phyloP scores from a whole-genome alignment of 768 basidiomycete species.

The Pleurotus salmoneostramineus region DNA sequence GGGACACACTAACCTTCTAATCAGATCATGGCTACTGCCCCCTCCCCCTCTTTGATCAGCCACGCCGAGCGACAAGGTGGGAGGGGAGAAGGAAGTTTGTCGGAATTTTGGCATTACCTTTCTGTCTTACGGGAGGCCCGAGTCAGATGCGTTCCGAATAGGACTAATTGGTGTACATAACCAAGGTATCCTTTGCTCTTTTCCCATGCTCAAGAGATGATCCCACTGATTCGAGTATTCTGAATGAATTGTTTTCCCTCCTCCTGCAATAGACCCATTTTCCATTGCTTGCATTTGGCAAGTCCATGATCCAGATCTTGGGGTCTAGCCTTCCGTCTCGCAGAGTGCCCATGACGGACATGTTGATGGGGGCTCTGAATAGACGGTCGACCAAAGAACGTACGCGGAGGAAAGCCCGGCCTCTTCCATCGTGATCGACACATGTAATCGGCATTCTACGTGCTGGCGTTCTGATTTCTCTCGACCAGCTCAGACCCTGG shows the following conservation, averaged over 20 bases:
- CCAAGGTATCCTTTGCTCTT: background rate
- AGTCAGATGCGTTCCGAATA: background rate
- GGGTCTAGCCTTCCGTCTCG: no score
- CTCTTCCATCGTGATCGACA: conserved; percentile 8
- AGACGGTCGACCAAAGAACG: background rate
- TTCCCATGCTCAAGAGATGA: conserved; percentile 6
- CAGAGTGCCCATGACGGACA: background rate
- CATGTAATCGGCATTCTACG: conserved; percentile 8
- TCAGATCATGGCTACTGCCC: background rate
- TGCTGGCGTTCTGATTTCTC: conserved; percentile 6
- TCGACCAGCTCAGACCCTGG: background rate
- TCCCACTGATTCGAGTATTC: conserved; percentile 1
- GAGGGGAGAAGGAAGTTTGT: conserved; percentile 6
- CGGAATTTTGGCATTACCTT: background rate
- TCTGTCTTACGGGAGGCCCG: no score
- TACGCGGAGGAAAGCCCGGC: conserved; percentile 2
- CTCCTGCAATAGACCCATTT: no score
- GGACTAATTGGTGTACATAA: background rate
- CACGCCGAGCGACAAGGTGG: background rate
- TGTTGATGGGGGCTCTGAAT: background rate
- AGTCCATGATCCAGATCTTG: no score
- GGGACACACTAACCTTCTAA: conserved; percentile 2
- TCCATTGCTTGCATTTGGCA: no score
- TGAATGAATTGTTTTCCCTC: no score
- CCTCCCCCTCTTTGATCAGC: background rate